Evolutionary conservation across 768 basidiomycete species (phyloP), one percentile per base, ranked within the genome.

Genomic region (Hypholoma sublateritium): DNA sequence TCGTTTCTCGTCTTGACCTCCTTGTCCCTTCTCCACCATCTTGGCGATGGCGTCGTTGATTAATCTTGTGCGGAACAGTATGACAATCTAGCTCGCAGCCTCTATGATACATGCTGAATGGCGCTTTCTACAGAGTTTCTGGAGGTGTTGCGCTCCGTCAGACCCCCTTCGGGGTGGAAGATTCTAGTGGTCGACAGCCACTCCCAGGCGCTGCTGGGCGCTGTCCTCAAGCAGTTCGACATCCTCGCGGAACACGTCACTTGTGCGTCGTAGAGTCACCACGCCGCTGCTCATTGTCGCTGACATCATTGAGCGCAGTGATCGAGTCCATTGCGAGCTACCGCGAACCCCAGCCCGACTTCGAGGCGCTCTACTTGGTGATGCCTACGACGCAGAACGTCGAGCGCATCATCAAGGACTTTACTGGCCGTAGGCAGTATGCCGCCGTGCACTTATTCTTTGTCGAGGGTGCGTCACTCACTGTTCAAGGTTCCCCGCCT

Each of bases 371-470:
- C 65, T 98, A 99, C 70, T 74, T 99, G 59, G 77, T 98, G 57
- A 96, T 95, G 85, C 91, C 97, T 14, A 98, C 97, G 4, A 85
- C 85, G 1, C 91, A 94, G 76, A 98, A 98, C 71, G 85, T 98
- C 43, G 88, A 96, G 55, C 84, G 95, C 19, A 80, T 99, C 66
- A 88, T 98, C 63, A 84, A 79, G 34, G 97, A 99, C 72, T 96
- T 94, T 60, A 70, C 74, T 32, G 68, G 70, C 50, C 80, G 80
- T 13, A 77, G 79, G 62, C 85, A 88, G 62, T 98, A 98, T 69
- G 86, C 86, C 16, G 88, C 75, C 0, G 96, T 91, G 0, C 92
- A 98, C 70, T 70, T 98, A 55, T 95, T 95, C 81, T 99, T 98
- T 70, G 79, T 95, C 57, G 96, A 98, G 67, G 90, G 96, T 77